Evolutionary conservation across 1,284 basidiomycete genomes (phyloP).

Genomic region (Cystobasidiaceae sp.): DNA sequence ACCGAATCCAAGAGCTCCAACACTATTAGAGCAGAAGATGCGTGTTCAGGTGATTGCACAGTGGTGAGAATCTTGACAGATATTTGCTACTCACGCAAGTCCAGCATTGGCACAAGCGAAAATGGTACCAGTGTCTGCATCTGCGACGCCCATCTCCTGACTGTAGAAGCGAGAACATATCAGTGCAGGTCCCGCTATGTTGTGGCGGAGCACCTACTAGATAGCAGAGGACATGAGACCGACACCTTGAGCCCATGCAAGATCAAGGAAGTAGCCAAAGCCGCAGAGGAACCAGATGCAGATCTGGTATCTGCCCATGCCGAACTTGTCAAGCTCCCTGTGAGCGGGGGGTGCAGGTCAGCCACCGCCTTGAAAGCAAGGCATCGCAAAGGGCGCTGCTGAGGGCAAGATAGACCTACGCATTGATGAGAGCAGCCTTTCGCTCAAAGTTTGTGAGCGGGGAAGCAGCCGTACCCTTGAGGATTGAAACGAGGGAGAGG

Average conservation of each 20-base stretch:
- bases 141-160: constrained; percentile 10
- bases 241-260: constrained; percentile 37
- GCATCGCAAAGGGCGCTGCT: no score
- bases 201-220: no score
- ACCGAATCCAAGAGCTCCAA: constrained; percentile 43
- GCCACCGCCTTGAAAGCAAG: no score
- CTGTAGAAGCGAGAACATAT: no score
- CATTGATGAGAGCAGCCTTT: constrained; percentile 52
- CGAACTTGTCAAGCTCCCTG: constrained; percentile 62
- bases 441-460: constrained; percentile 15
- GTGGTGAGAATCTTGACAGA: no score
- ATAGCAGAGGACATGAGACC: constrained; percentile 31
- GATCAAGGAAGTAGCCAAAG: constrained; percentile 40
- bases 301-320: constrained; percentile 55
- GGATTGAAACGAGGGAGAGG: background rate
- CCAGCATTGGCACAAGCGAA: constrained; percentile 60
- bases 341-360: no score
- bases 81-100: no score
- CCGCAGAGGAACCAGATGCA: constrained; percentile 59
- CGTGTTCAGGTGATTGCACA: no score
- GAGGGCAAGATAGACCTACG: background rate
- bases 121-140: constrained; percentile 51
- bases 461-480: background rate
- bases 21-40: no score
- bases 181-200: no score